phyloP scores from a whole-genome alignment of 768 basidiomycete species.

The Clavulina sp. region DNA sequence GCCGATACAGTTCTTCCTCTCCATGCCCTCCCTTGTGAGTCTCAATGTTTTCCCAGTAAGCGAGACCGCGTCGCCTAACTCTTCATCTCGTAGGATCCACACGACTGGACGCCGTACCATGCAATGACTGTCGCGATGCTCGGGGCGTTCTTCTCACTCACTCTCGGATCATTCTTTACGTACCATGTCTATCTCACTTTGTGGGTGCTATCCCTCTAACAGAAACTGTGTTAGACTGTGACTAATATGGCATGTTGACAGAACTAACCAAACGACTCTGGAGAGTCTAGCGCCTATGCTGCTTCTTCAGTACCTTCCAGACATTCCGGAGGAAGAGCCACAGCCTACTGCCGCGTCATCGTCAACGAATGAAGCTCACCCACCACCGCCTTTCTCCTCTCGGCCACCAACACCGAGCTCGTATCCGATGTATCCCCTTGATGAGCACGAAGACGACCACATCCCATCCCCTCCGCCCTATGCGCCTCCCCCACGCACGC shows the following conservation, averaged over 20 bases:
- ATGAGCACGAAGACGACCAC: conserved; percentile 10
- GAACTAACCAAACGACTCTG: conserved; percentile 75
- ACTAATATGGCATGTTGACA: conserved; percentile 14
- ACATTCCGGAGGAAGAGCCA: conserved; percentile 24
- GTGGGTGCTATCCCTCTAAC: conserved; percentile 30
- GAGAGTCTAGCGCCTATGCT: conserved; percentile 62
- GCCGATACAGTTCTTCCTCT: conserved; percentile 48
- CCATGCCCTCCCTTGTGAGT: conserved; percentile 44
- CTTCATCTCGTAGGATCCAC: conserved; percentile 23
- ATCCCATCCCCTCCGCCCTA: conserved; percentile 12
- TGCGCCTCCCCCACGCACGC: conserved; percentile 2
- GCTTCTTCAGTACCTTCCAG: conserved; percentile 52
- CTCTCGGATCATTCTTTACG: conserved; percentile 55
- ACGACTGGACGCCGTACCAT: conserved; percentile 50
- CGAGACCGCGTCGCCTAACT: background rate
- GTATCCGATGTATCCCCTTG: background rate
- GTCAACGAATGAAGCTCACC: conserved; percentile 14
- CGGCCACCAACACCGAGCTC: conserved; percentile 24
- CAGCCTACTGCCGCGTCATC: conserved; percentile 10
- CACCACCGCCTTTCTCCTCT: conserved; percentile 14
- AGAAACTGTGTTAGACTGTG: background rate
- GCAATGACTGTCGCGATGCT: conserved; percentile 45
- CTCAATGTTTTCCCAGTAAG: conserved; percentile 15
- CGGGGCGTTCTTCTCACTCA: conserved; percentile 40
- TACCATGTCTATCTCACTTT: conserved; percentile 65